phyloP scores from a whole-genome alignment of 352 stramenopile genomes.

The Pythium periplocum region DNA sequence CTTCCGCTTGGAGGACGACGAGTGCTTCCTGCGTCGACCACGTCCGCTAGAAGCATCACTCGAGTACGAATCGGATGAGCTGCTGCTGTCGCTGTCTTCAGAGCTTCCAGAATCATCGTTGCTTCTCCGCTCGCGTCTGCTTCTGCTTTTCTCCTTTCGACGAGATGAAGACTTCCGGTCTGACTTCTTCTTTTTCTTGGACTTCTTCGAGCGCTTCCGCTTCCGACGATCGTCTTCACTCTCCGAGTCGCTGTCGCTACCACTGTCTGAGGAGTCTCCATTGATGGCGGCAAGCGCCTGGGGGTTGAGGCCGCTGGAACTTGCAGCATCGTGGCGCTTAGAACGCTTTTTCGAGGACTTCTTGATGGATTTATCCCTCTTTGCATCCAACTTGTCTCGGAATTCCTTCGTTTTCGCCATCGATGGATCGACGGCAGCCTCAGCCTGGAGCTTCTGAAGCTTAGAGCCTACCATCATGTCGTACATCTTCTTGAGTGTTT shows the following conservation, averaged over 20 bases:
- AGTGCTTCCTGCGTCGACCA: conserved; percentile 14
- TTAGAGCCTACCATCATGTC: conserved; percentile 64
- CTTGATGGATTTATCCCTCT: conserved; percentile 54
- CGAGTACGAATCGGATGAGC: conserved; percentile 11
- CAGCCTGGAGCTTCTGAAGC: conserved; percentile 64
- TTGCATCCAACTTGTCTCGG: conserved; percentile 59
- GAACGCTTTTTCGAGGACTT: conserved; percentile 40
- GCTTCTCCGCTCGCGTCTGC: conserved; percentile 15
- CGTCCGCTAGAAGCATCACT: conserved; percentile 2
- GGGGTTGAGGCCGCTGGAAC: conserved; percentile 52
- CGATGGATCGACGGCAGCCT: conserved; percentile 36
- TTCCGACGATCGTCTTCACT: conserved; percentile 11
- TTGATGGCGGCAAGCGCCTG: conserved; percentile 68
- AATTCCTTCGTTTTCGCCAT: conserved; percentile 39
- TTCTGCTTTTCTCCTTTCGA: conserved; percentile 16
- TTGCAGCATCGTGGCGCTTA: conserved; percentile 21
- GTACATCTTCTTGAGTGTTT: conserved; percentile 76
- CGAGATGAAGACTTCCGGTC: conserved; percentile 12
- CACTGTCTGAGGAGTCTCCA: conserved; percentile 24
- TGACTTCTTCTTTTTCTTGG: conserved; percentile 43
- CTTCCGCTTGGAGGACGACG: conserved; percentile 19
- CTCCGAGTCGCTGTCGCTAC: conserved; percentile 24
- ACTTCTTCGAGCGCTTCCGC: conserved; percentile 27
- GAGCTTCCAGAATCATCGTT: conserved; percentile 7
- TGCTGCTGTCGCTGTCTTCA: conserved; percentile 14